Conservation (phyloP, 2,329 filamentous ascomycete genomes). For the Coleophoma cylindrospora region DNA sequence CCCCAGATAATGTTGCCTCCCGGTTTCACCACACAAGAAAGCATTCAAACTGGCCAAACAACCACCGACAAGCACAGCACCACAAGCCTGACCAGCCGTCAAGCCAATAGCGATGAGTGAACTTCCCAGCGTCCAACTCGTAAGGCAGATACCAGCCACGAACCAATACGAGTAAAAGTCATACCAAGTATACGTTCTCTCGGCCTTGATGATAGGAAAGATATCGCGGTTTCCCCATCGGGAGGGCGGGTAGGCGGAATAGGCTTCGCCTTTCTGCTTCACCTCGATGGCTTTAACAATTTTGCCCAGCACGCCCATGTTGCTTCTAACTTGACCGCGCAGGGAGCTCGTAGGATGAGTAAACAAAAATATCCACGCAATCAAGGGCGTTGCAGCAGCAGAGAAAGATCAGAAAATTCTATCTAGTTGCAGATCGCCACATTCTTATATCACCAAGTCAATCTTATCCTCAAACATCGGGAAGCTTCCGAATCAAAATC, state of each 20-base stretch:
- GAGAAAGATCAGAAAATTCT: too few relatives aligned
- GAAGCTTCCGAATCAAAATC: too few relatives aligned
- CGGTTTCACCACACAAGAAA: slow-evolving; percentile 14
- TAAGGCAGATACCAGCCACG: not conserved
- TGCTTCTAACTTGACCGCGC: not conserved
- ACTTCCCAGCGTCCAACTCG: slow-evolving; percentile 10
- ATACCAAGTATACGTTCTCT: slow-evolving; percentile 7
- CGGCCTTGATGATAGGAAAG: slow-evolving; percentile 4
- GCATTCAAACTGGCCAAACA: slow-evolving; percentile 8
- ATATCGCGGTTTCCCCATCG: slow-evolving; percentile 14
- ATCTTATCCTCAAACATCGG: too few relatives aligned
- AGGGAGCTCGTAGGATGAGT: too few relatives aligned
- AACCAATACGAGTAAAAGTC: slow-evolving; percentile 7
- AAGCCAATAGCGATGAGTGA: slow-evolving; percentile 12
- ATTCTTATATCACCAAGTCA: too few relatives aligned
- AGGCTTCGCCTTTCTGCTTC: not conserved
- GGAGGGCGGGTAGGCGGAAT: not conserved
- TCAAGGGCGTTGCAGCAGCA: too few relatives aligned
- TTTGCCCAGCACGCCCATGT: not conserved
- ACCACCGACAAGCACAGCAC: slow-evolving; percentile 9
- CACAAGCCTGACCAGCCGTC: slow-evolving; percentile 12
- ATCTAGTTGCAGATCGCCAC: too few relatives aligned
- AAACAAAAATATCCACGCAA: too few relatives aligned
- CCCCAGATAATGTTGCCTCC: slow-evolving; percentile 16
- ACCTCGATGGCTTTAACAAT: not conserved